phyloP scores from a whole-genome alignment of 371 early-diverging fungal species.

The Dichotomocladium elegans region DNA sequence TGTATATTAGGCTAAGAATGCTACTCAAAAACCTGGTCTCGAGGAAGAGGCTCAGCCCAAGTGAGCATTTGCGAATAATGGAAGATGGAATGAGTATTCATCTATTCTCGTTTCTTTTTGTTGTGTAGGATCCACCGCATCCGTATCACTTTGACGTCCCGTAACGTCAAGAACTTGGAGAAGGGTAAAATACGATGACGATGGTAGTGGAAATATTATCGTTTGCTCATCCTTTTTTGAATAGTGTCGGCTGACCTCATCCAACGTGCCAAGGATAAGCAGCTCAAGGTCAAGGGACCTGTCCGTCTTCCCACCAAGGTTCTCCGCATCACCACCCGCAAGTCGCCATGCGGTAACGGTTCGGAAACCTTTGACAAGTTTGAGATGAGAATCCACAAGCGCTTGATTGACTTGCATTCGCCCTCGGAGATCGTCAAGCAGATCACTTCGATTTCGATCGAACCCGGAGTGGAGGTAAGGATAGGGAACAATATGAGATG shows the following conservation, averaged over 20 bases:
- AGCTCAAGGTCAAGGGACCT: constrained; percentile 97
- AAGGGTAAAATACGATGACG: constrained; percentile 78
- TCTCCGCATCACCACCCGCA: constrained; percentile 97
- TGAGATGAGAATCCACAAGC: constrained; percentile 99
- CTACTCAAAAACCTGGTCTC: constrained; percentile 52
- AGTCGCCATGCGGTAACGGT: constrained; percentile 99
- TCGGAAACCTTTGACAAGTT: constrained; percentile 98
- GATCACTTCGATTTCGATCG: constrained; percentile 98
- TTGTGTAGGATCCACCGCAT: constrained; percentile 91
- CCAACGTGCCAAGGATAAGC: constrained; percentile 97
- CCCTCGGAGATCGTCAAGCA: constrained; percentile 99
- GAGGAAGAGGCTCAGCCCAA: constrained; percentile 54
- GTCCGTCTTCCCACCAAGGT: constrained; percentile 98
- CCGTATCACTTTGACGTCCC: constrained; percentile 96
- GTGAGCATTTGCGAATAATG: too few species aligned
- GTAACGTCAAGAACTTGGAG: constrained; percentile 97
- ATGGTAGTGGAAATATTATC: background rate
- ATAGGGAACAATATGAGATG: too few species aligned
- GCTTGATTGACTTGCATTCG: constrained; percentile 97
- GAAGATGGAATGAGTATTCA: background rate
- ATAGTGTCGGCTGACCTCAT: constrained; percentile 93
- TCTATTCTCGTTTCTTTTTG: background rate
- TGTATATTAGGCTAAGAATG: constrained; percentile 39
- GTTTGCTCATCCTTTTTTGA: background rate
- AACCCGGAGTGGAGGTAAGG: constrained; percentile 95